Evolutionary conservation across 2,329 filamentous ascomycete species (phyloP).

Genomic region (Xylaria sp.): DNA sequence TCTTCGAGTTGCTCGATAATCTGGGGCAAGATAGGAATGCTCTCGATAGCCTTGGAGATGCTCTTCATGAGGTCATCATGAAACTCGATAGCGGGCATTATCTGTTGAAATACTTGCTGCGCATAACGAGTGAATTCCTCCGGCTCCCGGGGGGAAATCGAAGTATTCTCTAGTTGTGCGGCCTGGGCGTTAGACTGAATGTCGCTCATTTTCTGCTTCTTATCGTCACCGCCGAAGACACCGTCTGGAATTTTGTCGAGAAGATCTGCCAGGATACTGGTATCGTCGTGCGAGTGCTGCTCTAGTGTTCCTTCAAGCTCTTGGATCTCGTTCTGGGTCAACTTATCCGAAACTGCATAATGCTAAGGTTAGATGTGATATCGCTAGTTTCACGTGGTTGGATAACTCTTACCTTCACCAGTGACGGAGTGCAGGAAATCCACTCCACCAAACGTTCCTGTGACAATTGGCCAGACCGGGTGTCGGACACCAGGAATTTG

Average conservation of each 20-base stretch:
- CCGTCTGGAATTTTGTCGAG: constrained; percentile 82
- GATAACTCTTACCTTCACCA: constrained; percentile 57
- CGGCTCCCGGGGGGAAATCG: constrained; percentile 77
- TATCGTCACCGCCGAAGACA: constrained; percentile 75
- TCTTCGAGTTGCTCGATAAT: constrained; percentile 86
- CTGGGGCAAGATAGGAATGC: constrained; percentile 83
- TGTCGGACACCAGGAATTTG: constrained; percentile 68
- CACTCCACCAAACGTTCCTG: constrained; percentile 92
- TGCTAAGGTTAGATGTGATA: neutral
- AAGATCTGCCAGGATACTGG: constrained; percentile 77
- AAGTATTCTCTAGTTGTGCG: constrained; percentile 76
- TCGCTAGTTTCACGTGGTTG: neutral
- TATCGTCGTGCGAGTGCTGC: constrained; percentile 66
- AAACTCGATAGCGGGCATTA: constrained; percentile 89
- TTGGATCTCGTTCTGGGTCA: constrained; percentile 88
- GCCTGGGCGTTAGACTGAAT: constrained; percentile 77
- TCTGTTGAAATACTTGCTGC: constrained; percentile 73
- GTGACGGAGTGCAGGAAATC: constrained; percentile 92
- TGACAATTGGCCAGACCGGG: constrained; percentile 80
- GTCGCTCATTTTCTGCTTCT: constrained; percentile 77
- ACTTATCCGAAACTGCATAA: constrained; percentile 77
- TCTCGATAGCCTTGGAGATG: constrained; percentile 79
- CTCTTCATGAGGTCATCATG: constrained; percentile 86
- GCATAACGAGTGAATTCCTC: constrained; percentile 85
- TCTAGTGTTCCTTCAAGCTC: constrained; percentile 84